These are phyloP conservation scores for Escovopsis sp. DNA, from an alignment of 2,329 filamentous ascomycete species.

Conservation along the genomic window DNA sequence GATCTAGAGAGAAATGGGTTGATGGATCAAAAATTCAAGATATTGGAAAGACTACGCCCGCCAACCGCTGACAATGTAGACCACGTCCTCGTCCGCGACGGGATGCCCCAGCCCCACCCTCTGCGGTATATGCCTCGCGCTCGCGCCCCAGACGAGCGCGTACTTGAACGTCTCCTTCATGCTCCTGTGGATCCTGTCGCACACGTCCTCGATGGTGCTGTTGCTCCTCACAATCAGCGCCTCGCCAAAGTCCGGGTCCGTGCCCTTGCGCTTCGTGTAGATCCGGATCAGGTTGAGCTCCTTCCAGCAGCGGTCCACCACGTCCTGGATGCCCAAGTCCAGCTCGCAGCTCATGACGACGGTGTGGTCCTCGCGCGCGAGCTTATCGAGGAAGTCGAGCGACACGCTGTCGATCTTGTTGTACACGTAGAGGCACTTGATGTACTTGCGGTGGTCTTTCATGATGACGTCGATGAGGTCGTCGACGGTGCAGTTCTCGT, in stretches of 20 bases:
- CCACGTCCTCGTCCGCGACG: conserved; percentile 57
- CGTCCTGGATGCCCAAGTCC: conserved; percentile 82
- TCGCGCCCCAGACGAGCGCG: conserved; percentile 93
- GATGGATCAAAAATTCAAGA: too few relatives aligned
- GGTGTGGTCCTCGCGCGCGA: conserved; percentile 86
- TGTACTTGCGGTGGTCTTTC: conserved; percentile 98
- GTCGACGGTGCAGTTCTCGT: conserved; percentile 91
- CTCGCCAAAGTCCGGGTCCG: conserved; percentile 78
- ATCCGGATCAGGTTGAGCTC: conserved; percentile 80
- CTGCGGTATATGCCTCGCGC: conserved; percentile 87
- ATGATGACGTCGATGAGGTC: conserved; percentile 99
- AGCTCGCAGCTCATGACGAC: conserved; percentile 97
- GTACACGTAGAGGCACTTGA: conserved; percentile 90
- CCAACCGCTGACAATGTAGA: conserved; percentile 52
- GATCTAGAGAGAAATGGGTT: too few relatives aligned
- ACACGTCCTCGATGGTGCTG: conserved; percentile 90
- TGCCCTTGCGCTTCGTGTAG: conserved; percentile 92
- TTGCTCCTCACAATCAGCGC: conserved; percentile 83
- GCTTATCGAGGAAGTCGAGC: conserved; percentile 79
- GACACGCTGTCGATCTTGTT: conserved; percentile 98
- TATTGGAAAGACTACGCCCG: conserved; percentile 30
- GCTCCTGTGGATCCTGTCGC: conserved; percentile 83
- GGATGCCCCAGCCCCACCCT: conserved; percentile 73
- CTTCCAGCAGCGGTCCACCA: conserved; percentile 89
- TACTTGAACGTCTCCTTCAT: conserved; percentile 99